These are phyloP conservation scores for Jamesozyma spencerorum DNA, from an alignment of 805 yeast species.

Conservation along the genomic window DNA sequence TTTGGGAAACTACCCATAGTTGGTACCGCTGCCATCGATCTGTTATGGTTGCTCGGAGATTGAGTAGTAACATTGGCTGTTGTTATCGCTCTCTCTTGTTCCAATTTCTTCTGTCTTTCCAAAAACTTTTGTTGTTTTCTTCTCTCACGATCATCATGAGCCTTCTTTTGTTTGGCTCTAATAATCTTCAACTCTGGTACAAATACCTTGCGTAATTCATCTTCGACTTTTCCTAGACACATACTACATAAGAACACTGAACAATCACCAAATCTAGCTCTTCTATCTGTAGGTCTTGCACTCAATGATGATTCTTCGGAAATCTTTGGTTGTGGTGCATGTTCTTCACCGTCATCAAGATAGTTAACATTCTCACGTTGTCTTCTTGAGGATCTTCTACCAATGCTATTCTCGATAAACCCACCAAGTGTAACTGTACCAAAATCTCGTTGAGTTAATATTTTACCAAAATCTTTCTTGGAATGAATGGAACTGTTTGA, in stretches of 20 bases:
- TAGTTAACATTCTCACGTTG: not conserved
- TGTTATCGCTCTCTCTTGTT: not conserved
- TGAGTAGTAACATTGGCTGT: not conserved
- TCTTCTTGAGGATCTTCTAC: slow-evolving; percentile 16
- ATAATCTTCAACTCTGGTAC: slow-evolving; percentile 17
- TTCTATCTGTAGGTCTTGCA: slow-evolving; percentile 21
- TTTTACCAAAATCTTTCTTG: slow-evolving; percentile 3
- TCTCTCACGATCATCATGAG: slow-evolving; percentile 23
- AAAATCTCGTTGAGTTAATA: slow-evolving; percentile 12
- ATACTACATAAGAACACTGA: slow-evolving; percentile 20
- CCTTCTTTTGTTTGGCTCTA: slow-evolving; percentile 19
- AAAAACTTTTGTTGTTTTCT: slow-evolving; percentile 18
- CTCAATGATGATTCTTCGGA: too few relatives aligned
- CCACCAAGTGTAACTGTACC: slow-evolving; percentile 17
- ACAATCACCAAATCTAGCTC: slow-evolving; percentile 15
- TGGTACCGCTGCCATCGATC: too few relatives aligned
- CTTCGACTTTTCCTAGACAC: slow-evolving; percentile 20
- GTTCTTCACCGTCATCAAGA: slow-evolving; percentile 1
- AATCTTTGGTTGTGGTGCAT: slow-evolving; percentile 2
- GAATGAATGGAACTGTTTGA: slow-evolving; percentile 7
- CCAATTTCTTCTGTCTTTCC: slow-evolving; percentile 8
- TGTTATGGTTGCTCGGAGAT: too few relatives aligned
- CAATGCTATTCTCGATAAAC: slow-evolving; percentile 6
- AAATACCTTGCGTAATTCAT: slow-evolving; percentile 17
- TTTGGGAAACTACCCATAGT: too few relatives aligned